These are phyloP conservation scores for Aspergillus transmontanensis DNA, from an alignment of 2,329 filamentous ascomycete genomes.

Conservation along the genomic window DNA sequence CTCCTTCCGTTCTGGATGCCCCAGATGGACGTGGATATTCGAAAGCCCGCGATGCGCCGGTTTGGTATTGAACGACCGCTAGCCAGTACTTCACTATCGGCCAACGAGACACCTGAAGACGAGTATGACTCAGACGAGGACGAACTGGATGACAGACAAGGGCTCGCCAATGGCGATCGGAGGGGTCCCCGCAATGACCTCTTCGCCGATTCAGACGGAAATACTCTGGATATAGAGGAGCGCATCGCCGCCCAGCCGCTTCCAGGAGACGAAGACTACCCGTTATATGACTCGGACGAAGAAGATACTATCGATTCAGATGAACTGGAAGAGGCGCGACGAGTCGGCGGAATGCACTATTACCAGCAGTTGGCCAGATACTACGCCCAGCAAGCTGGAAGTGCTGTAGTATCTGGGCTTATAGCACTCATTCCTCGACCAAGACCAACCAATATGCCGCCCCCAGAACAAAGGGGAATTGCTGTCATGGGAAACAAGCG, in stretches of 20 bases:
- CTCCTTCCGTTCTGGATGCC: conserved; percentile 96
- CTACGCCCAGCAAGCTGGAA: conserved; percentile 53
- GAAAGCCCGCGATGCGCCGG: conserved; percentile 82
- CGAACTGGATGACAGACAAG: conserved; percentile 45
- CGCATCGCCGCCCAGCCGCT: conserved; percentile 68
- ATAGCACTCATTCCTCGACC: conserved; percentile 57
- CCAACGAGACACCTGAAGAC: conserved; percentile 74
- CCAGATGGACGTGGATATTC: conserved; percentile 97
- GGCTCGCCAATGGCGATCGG: not conserved
- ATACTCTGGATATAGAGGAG: conserved; percentile 74
- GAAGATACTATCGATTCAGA: conserved; percentile 78
- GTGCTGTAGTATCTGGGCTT: conserved; percentile 48
- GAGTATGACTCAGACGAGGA: conserved; percentile 68
- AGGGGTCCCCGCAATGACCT: conserved; percentile 43
- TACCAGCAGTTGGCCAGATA: conserved; percentile 61
- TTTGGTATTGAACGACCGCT: conserved; percentile 87
- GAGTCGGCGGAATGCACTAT: conserved; percentile 76
- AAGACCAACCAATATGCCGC: conserved; percentile 40
- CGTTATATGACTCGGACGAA: conserved; percentile 88
- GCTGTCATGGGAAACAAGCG: conserved; percentile 45
- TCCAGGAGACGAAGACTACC: conserved; percentile 69
- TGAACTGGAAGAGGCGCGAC: conserved; percentile 74
- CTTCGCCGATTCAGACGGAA: conserved; percentile 50
- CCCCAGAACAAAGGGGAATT: conserved; percentile 40
- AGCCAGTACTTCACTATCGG: conserved; percentile 72